Percentiles rank a stretch among this genome's conserved stretches.
Conservation (phyloP, 2,329 filamentous ascomycete genomes). For the Diaporthe ilicicola region DNA sequence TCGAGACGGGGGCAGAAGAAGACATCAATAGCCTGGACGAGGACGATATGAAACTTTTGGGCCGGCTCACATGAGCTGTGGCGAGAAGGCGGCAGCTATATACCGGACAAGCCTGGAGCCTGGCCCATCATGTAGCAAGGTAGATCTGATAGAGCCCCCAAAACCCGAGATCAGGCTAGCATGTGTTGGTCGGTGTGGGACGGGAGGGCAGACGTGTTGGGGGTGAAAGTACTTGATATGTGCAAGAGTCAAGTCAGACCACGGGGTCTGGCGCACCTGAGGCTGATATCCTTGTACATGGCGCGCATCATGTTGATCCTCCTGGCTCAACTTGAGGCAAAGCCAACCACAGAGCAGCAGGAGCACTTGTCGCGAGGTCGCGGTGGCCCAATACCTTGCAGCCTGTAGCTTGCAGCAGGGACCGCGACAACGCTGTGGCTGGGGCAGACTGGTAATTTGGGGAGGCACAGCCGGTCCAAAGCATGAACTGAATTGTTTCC, state of each 20-base stretch:
- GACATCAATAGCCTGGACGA: constrained; percentile 10
- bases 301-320: constrained; percentile 22
- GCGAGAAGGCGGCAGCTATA: constrained; percentile 5
- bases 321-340: not conserved
- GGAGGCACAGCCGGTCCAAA: not conserved
- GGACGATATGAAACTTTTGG: not conserved
- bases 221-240: constrained; percentile 11
- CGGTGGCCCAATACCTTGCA: not conserved
- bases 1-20: constrained; percentile 47
- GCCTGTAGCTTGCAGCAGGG: constrained; percentile 18
- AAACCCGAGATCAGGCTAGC: not conserved
- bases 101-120: not conserved
- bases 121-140: constrained; percentile 1
- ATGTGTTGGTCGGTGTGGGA: constrained; percentile 1
- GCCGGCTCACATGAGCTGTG: not conserved
- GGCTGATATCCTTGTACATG: constrained; percentile 20
- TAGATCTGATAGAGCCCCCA: constrained; percentile 5
- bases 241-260: constrained; percentile 5
- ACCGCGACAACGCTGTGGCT: not conserved
- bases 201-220: not conserved
- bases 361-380: no score
- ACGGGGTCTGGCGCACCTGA: constrained; percentile 22
- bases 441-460: not conserved
- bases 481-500: not conserved
- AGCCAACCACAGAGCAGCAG: not conserved